Evolutionary conservation across 2,329 filamentous ascomycete genomes (phyloP).

Genomic region (Alternaria solani): DNA sequence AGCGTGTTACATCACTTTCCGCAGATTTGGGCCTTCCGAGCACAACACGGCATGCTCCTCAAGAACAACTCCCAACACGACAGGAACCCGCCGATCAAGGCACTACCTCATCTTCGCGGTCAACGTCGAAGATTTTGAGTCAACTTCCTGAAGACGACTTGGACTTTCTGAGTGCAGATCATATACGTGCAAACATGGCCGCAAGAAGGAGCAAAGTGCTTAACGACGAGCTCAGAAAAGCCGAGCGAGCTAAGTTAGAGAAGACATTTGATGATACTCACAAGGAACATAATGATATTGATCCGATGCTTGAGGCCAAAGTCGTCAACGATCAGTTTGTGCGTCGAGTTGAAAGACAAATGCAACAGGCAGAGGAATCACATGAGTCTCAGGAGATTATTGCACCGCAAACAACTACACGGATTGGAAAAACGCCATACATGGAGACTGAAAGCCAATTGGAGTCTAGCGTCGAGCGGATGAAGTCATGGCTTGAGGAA

Average conservation of each 20-base stretch:
- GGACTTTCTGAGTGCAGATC: conserved; percentile 52
- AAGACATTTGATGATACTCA: conserved; percentile 31
- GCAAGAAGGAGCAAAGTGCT: conserved; percentile 21
- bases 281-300: conserved; percentile 19
- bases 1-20: background rate
- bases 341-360: conserved; percentile 35
- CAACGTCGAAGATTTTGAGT: conserved; percentile 40
- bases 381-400: background rate
- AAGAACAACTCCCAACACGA: background rate
- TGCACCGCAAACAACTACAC: background rate
- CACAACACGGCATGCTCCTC: background rate
- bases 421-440: background rate
- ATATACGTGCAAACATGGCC: conserved; percentile 56
- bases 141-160: conserved; percentile 51
- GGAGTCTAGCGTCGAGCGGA: conserved; percentile 39
- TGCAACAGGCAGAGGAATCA: conserved; percentile 18
- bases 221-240: conserved; percentile 22
- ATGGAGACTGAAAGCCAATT: conserved; percentile 8
- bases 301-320: conserved; percentile 36
- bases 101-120: conserved; percentile 6
- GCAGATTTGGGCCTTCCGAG: background rate
- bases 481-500: conserved; percentile 42
- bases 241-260: conserved; percentile 37
- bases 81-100: background rate
- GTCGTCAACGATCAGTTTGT: conserved; percentile 41